These are phyloP conservation scores for Podospora bellae-mahoneyi DNA, from an alignment of 495 filamentous ascomycete species.

Conservation along the genomic window DNA sequence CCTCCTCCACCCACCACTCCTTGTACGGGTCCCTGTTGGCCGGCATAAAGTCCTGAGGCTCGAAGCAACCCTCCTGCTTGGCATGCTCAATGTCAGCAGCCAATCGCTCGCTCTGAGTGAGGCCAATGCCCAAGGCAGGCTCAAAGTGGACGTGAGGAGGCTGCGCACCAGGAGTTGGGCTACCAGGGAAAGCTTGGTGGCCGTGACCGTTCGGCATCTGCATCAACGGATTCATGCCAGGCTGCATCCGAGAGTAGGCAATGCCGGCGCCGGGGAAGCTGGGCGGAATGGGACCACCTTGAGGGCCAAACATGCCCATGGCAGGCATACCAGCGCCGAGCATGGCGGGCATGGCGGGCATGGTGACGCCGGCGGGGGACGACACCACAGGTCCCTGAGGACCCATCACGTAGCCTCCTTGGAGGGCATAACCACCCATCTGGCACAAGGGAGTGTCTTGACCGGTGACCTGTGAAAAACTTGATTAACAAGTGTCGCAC, in stretches of 20 bases:
- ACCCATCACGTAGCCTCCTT: conserved; percentile 4
- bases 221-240: not conserved
- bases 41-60: conserved; percentile 48
- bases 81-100: conserved; percentile 40
- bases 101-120: conserved; percentile 37
- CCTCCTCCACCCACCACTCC: conserved; percentile 50
- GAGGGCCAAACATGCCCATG: not conserved
- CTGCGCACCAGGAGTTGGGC: not conserved
- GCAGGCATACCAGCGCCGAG: too few species aligned
- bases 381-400: conserved; percentile 4
- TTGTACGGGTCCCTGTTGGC: conserved; percentile 49
- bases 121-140: conserved; percentile 38
- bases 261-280: not conserved
- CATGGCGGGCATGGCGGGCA: too few species aligned
- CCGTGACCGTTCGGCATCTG: not conserved
- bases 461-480: not conserved
- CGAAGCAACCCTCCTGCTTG: conserved; percentile 38
- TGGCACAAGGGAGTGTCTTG: conserved; percentile 5
- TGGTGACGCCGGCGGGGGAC: conserved; percentile 8
- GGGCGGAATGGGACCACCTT: not conserved
- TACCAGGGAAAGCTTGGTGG: not conserved
- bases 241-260: not conserved
- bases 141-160: conserved; percentile 22
- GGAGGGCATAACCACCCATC: conserved; percentile 10
- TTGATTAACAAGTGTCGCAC: not conserved